Conservation (phyloP, 2,329 filamentous ascomycete genomes). For the Epichloe baconii region DNA sequence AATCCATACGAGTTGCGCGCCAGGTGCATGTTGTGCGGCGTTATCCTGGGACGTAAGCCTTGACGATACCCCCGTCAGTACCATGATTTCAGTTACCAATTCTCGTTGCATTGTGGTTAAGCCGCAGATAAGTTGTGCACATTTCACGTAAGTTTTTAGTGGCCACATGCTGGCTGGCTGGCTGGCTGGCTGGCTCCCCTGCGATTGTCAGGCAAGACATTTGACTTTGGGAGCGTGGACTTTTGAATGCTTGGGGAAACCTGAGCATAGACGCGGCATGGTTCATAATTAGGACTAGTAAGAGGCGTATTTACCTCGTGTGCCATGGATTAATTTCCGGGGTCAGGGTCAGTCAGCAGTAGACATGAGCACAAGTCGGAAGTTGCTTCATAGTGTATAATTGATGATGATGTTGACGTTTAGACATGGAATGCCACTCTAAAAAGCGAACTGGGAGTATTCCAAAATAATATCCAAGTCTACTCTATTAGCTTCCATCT, state of each 20-base stretch:
- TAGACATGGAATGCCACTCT: too few species aligned
- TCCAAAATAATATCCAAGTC: not conserved
- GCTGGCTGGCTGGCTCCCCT: not conserved
- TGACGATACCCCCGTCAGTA: conserved; percentile 4
- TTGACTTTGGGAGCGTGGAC: not conserved
- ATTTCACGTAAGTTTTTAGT: conserved; percentile 1
- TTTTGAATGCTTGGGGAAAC: not conserved
- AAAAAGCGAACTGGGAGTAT: too few species aligned
- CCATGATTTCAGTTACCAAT: not conserved
- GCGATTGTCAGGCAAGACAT: not conserved
- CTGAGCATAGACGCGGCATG: not conserved
- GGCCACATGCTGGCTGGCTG: not conserved
- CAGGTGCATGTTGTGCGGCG: conserved; percentile 1
- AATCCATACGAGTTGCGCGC: not conserved
- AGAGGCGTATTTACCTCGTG: not conserved
- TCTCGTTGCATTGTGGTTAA: not conserved
- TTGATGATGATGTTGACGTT: too few species aligned
- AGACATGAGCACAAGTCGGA: not conserved
- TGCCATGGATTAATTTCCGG: not conserved
- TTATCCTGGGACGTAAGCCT: conserved; percentile 2
- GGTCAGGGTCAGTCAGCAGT: not conserved
- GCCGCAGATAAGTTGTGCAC: not conserved
- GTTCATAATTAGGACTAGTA: not conserved
- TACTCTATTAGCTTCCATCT: not conserved
- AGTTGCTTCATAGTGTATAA: too few species aligned